A percentile compares a stretch with the other conserved stretches of the same genome.
Evolutionary conservation across 2,329 filamentous ascomycete genomes (phyloP).

Genomic region (Dactylellina sp.): DNA sequence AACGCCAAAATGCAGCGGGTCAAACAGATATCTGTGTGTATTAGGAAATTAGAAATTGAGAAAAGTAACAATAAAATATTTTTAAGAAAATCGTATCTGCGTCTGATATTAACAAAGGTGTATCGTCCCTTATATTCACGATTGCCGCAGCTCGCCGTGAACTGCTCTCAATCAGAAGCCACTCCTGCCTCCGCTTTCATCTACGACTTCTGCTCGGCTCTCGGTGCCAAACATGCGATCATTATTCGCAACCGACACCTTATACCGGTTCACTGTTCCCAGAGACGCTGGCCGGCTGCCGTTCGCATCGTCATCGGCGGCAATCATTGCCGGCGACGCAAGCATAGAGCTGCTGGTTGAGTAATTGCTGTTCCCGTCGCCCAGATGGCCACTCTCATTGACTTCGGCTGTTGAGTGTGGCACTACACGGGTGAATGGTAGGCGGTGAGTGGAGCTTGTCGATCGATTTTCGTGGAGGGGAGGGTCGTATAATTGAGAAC

Average conservation of each 20-base stretch:
- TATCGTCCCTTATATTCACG: too few relatives aligned
- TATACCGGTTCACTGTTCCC: slow-evolving; percentile 47
- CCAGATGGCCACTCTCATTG: slow-evolving; percentile 13
- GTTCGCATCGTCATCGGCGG: slow-evolving; percentile 38
- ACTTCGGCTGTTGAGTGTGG: slow-evolving; percentile 23
- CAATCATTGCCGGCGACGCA: slow-evolving; percentile 45
- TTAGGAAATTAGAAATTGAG: background rate
- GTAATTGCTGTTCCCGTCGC: slow-evolving; percentile 37
- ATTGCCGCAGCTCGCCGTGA: too few relatives aligned
- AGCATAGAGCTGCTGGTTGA: slow-evolving; percentile 50
- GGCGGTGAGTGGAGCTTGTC: slow-evolving; percentile 62
- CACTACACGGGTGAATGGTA: slow-evolving; percentile 63
- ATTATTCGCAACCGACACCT: slow-evolving; percentile 42
- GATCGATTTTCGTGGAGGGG: slow-evolving; percentile 47
- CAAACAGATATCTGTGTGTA: background rate
- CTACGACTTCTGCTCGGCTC: slow-evolving; percentile 51
- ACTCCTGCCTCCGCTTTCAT: too few relatives aligned
- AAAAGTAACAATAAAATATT: slow-evolving; percentile 14
- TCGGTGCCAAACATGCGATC: slow-evolving; percentile 47
- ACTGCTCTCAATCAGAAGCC: too few relatives aligned
- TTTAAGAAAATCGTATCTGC: slow-evolving; percentile 16
- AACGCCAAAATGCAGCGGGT: slow-evolving; percentile 45
- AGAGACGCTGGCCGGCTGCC: slow-evolving; percentile 45
- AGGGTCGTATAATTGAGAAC: slow-evolving; percentile 44
- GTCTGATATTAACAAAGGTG: slow-evolving; percentile 3